Evolutionary conservation across 2,329 filamentous ascomycete species (phyloP), one percentile per base, ranked within the genome.

Genomic region (Apiospora koreana): DNA sequence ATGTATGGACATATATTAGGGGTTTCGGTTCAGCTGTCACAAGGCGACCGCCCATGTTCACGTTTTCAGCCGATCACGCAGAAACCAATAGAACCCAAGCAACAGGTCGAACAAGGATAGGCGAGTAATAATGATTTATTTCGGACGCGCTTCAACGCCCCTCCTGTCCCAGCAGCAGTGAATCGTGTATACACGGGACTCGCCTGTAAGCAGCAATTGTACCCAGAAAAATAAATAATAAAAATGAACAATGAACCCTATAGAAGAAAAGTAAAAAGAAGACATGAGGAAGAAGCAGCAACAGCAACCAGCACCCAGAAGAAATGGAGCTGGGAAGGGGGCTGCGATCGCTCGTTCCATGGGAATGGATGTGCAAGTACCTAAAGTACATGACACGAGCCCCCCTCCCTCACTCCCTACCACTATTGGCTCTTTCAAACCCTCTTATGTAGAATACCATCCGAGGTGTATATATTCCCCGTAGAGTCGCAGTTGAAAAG

Each of bases 121-220:
- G 16, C 6, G 16, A 8, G 50, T 35, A 58, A 31, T 50, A 31
- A 35, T 12, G 4, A 62, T 62, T n/a, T 38, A 35, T 62, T 38
- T 14, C 54, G 54, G 54, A 62, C 54, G 54, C 54, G 18, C 54
- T 62, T 7, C 4, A 62, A 62, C 54, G 54, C 54, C 54, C 31
- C 54, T 38, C 54, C 54, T n/a, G 54, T 62, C 54, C 54, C 54
- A 62, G 54, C 54, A 62, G 54, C 28, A n/a, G 28, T 7, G n/a
- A 62, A 38, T 62, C 54, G 54, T 62, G 54, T 62, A 62, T 62
- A 62, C 54, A 62, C 54, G 54, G 54, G 54, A 62, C 54, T 38
- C 28, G 54, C 54, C 54, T 62, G 38, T 38, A 62, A 62, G 54
- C 18, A 16, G 41, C 41, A 43, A 12, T 43, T 43, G 41, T 62